Evolutionary conservation across 495 filamentous ascomycete species (phyloP), one percentile per base, ranked within the genome.

Genomic region (Ramalina peruviana): DNA sequence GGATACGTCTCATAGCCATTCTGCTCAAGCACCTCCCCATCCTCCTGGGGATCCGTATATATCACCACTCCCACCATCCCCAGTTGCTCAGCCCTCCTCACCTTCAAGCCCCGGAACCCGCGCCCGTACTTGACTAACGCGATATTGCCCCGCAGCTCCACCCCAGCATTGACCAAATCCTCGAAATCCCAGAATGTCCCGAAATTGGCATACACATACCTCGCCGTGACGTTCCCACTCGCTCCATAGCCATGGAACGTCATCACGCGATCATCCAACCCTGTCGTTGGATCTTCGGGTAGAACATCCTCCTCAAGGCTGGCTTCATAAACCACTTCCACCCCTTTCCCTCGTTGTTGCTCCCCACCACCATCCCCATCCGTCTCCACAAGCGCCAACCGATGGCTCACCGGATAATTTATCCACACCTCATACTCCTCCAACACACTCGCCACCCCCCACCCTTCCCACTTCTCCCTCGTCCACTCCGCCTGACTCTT

Each of bases 181-280:
- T 94, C 81, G 51, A 80, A 98, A 57, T 97, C 90, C 48, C 72
- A 62, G 58, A 79, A 89, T 1, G 83, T 88, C 40, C 89, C 89
- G 53, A 90, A 94, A 62, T 95, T 95, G 55, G 82, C 86, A 62
- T 82, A 94, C 23, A 94, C 85, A 58, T 78, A 86, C 26, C 69
- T 71, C 13, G 82, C 89, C 0, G 88, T 92, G 47, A 90, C 90
- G 59, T 96, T 94, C 4, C 92, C 92, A 46, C 70, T 85, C 4
- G 87, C 88, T 7, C 86, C 93, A 62, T 96, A 97, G 23, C 92
- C 92, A 64, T 98, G 88, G 67, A 98, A 98, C 3, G 84, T 92
- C 4, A 93, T 89, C 40, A 98, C 76, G 26, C 88, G 75, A 52
- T 92, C 73, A 13, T 74, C 62, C 23, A 88, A 62, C 23, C 79